Base-by-base conservation (phyloP, 1,284 basidiomycete genomes). In the Pseudozyma sp. region DNA sequence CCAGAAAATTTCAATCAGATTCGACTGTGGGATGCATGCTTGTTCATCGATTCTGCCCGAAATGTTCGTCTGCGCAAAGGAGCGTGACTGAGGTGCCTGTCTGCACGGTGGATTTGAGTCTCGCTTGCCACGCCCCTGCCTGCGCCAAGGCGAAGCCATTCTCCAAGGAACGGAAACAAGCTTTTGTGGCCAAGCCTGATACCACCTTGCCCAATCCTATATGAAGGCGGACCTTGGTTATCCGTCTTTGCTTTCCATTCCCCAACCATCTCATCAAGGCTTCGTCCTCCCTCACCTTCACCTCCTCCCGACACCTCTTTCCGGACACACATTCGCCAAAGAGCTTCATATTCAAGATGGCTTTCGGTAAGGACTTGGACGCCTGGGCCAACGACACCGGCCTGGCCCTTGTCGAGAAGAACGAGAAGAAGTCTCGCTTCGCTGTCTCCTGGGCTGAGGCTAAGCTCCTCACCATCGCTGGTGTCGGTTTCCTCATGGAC, bases 401-500 rank as follows among this genome's bases (percentile, higher is more conserved):
- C 43, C 79, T 82, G 31, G 66, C 79, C 44, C 75, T 82, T 36
- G 68, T 82, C 40, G 80, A 82, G 72, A 75, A 62, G 69, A 45
- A 58, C 31, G 62, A 80, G 58, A 72, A 64, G 44, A 66, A 55
- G 57, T 63, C 60, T 49, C 75, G 79, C 67, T 65, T 79, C 49
- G 59, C 72, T 59, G 59, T 82, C 56, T 74, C 77, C 14, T 80
- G 77, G 79, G 72, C 76, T 42, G 80, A 82, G 68, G 62, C 69
- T 51, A 82, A 82, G 70, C 73, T 82, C 7, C 78, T 82, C 63
- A 59, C 66, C 68, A 79, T 82, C 52, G 79, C 80, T 36, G 79
- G 79, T 78, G 80, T 81, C 38, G 80, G 80, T 72, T 82, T 82
- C 78, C 65, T 82, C 50, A 79, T 82, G 78, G 80, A 82, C 61